Base-by-base conservation (phyloP, 1,284 basidiomycete species). In the Wallemia hederae region DNA sequence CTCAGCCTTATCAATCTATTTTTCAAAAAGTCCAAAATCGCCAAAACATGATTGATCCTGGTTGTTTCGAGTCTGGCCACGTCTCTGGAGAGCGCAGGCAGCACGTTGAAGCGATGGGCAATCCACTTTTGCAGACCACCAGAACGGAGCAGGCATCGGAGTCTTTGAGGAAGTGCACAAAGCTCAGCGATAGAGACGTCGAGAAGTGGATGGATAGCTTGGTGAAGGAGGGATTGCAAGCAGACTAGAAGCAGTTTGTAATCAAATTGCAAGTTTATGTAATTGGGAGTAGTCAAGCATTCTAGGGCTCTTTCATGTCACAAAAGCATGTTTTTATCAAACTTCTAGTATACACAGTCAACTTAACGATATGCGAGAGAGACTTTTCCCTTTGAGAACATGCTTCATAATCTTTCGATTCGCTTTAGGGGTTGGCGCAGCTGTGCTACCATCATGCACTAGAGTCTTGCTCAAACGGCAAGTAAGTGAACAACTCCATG, bases 401-500 rank as follows among this genome's bases (percentile, higher is more conserved):
- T n/a, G n/a, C n/a, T n/a, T n/a, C n/a, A n/a, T n/a, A n/a, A n/a
- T n/a, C n/a, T n/a, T n/a, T n/a, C n/a, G n/a, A n/a, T n/a, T n/a
- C n/a, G n/a, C n/a, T n/a, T n/a, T n/a, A n/a, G n/a, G n/a, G n/a
- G n/a, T n/a, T n/a, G n/a, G n/a, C n/a, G n/a, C n/a, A n/a, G n/a
- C n/a, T 9, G 31, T 33, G 31, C 31, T 33, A 19, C 7, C 7
- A 9, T 49, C 39, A 49, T 15, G 11, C 22, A 49, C 22, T 22
- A 49, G 22, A 5, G 5, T 49, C 39, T 5, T 49, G 14, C 11
- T 49, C 39, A 11, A 49, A n/a, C 22, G 39, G 39, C 5, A 49
- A n/a, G 39, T 49, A 49, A n/a, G 39, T 49, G 22, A 49, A 49
- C 3, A 49, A n/a, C 19, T 49, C 90, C 71, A 92, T 80, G n/a